Percentiles rank a stretch among this genome's conserved stretches.
Evolutionary conservation across 805 yeast species (phyloP).

Genomic region (Metschnikowia anglica): DNA sequence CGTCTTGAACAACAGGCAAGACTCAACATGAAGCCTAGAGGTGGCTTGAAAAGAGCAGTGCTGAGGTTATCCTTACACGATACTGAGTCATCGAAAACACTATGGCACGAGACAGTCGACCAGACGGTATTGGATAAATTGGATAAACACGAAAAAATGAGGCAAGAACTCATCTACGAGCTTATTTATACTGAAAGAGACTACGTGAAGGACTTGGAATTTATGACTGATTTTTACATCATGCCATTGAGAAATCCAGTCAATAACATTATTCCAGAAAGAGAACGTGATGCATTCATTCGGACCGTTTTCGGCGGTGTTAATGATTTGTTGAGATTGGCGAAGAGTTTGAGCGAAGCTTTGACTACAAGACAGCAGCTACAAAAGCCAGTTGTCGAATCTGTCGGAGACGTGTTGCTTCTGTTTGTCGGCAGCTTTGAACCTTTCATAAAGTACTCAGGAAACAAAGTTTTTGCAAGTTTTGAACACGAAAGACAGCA

Average conservation of each 20-base stretch:
- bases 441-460: slow-evolving; percentile 90
- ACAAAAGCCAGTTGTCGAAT: slow-evolving; percentile 77
- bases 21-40: slow-evolving; percentile 81
- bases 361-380: slow-evolving; percentile 80
- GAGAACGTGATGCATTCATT: slow-evolving; percentile 86
- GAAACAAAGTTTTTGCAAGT: slow-evolving; percentile 92
- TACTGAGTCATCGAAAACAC: slow-evolving; percentile 69
- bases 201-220: slow-evolving; percentile 91
- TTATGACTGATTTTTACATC: slow-evolving; percentile 90
- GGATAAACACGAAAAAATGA: slow-evolving; percentile 80
- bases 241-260: slow-evolving; percentile 79
- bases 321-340: slow-evolving; percentile 79
- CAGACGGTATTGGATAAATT: slow-evolving; percentile 71
- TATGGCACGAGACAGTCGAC: slow-evolving; percentile 94
- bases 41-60: slow-evolving; percentile 77
- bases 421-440: slow-evolving; percentile 85
- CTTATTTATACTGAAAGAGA: slow-evolving; percentile 91
- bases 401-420: slow-evolving; percentile 82
- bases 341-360: slow-evolving; percentile 84
- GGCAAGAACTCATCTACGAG: slow-evolving; percentile 95
- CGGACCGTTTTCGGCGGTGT: slow-evolving; percentile 90
- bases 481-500: slow-evolving; percentile 94
- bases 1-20: slow-evolving; percentile 94
- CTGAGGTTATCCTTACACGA: slow-evolving; percentile 67
- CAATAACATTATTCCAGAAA: slow-evolving; percentile 76